Base-by-base conservation (phyloP, 306 rosid species). In the Acacia melanoxylon region DNA sequence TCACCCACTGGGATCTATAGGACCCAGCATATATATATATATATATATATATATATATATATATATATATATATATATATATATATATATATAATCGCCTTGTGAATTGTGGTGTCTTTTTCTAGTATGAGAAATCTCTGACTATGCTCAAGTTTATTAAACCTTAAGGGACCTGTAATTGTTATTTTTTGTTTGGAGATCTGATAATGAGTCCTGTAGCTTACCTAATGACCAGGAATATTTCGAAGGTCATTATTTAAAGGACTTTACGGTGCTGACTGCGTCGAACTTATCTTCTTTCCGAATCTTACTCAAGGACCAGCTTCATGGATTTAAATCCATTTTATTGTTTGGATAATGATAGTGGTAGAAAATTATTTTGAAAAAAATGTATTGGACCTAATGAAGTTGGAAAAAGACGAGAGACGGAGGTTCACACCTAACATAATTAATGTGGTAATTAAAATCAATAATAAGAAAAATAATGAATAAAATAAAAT, bases 191-290 rank as follows among this genome's bases (percentile, higher is more conserved):
- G 35, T 33, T 51, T 51, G 16, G 17, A 48, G 77, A 15, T 74
- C 46, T 49, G 54, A 10, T 16, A 35, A 29, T 45, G 14, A 6
- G 25, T 37, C n/a, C 25, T 70, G 24, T 22, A 19, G 41, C 76
- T 24, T 13, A 27, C 58, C 25, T 72, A 72, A 6, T 13, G 33
- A 7, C n/a, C 75, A 14, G 20, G 74, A 41, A 7, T 68, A 40
- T 40, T 20, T 10, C 5, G 15, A 25, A 72, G 48, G 58, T 9
- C 15, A 42, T 74, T 19, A 15, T 20, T 74, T 74, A 63, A 29
- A 74, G 66, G 48, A 74, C 66, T 74, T 74, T 74, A 33, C 15
- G 42, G 42, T 74, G 66, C 29, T 74, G 79, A 24, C 79, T 75
- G 79, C 79, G 27, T 27, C 27, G 19, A 27, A 62, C 35, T 62